Conservation (phyloP, 768 basidiomycete genomes). For the Boletus tylopilopsis region DNA sequence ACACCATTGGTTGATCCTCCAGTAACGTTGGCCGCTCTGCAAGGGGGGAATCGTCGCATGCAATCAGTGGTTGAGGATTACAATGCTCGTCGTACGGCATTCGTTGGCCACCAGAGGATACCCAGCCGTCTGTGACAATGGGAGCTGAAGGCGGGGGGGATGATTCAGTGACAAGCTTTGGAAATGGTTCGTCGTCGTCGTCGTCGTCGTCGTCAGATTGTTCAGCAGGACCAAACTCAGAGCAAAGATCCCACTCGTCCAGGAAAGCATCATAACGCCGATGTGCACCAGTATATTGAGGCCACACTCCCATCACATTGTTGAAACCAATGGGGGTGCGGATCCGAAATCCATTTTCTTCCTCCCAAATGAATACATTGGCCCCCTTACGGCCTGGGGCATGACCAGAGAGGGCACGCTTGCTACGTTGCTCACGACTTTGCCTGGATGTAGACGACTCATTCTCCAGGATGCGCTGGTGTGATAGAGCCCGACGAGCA, state of each 20-base stretch:
- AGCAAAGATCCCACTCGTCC: neutral
- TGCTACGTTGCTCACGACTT: neutral
- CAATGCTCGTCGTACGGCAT: neutral
- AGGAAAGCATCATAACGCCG: neutral
- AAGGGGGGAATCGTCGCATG: too few relatives aligned
- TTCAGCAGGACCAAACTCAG: neutral
- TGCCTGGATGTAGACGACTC: neutral
- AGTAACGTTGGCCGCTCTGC: too few relatives aligned
- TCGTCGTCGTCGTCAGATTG: neutral
- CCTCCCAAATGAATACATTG: neutral
- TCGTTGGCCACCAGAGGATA: neutral
- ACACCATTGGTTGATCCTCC: too few relatives aligned
- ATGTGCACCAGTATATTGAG: neutral
- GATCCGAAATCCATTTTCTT: neutral
- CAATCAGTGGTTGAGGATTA: too few relatives aligned
- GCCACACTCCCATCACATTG: neutral
- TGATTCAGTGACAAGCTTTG: too few relatives aligned
- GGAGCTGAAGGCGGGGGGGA: too few relatives aligned
- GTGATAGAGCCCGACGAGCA: too few relatives aligned
- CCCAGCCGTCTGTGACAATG: neutral
- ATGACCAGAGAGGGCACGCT: fast-evolving
- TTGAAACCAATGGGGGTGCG: neutral
- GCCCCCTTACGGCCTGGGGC: neutral
- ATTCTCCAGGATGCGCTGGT: neutral
- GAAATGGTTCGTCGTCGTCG: neutral